Evolutionary conservation across 106 monocot genomes (phyloP), one percentile per base, ranked within the genome.

Genomic region (Dendrobium chrysotoxum): DNA sequence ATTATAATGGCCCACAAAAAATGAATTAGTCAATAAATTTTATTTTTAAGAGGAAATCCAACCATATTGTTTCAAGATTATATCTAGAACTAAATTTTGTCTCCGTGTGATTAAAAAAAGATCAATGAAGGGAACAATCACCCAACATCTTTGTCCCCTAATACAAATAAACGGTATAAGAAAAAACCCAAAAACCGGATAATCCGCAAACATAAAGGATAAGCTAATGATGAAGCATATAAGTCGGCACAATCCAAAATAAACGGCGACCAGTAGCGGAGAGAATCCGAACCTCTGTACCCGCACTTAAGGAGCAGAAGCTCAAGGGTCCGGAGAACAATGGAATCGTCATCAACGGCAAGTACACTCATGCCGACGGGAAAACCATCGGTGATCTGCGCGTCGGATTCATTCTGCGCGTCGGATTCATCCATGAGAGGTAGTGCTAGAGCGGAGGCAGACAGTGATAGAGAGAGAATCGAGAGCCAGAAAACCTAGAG

Each of bases 201-300:
- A 57, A 57, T 18, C 13, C 57, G 3, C 57, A 57, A 53, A 53
- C 53, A 11, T 6, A 5, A n/a, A 11, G 50, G 13, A 50, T 2
- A 50, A 50, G 1, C 8, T 3, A 61, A 61, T 61, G 61, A 20
- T n/a, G n/a, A 61, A 61, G 13, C 50, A 5, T 61, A 61, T 23
- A 61, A 61, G 61, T 6, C 23, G 6, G 1, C 23, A 23, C 61
- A 61, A 61, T 61, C n/a, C 61, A 61, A n/a, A 61, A 61, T 61
- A 61, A 61, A 61, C 7, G 23, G 61, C n/a, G 61, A n/a, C n/a
- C 20, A 61, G 61, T 21, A 23, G 61, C 20, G 4, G 23, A 7
- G n/a, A 61, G 61, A 61, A 23, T 61, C 61, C 23, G n/a, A 61
- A 74, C 74, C 74, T 74, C 41, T 74, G 74, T 74, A 74, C 11